phyloP scores from a whole-genome alignment of 768 basidiomycete genomes.

The Termitomyces sp. region DNA sequence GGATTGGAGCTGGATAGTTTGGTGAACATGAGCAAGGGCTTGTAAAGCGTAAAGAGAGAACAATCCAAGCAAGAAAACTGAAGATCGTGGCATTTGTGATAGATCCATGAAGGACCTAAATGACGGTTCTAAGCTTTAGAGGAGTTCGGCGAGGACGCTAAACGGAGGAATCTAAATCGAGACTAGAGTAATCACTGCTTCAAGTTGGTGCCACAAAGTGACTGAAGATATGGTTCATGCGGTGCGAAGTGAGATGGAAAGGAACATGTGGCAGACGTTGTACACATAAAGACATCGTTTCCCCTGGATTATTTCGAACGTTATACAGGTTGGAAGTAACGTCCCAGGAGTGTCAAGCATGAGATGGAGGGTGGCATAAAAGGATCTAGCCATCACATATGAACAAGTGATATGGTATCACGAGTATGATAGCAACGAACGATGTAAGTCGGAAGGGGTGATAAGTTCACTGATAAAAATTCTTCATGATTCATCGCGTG shows the following conservation, averaged over 20 bases:
- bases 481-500: neutral
- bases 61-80: neutral
- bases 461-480: neutral
- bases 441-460: neutral
- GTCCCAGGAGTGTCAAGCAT: neutral
- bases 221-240: neutral
- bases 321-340: neutral
- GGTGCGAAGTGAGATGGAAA: neutral
- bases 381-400: neutral
- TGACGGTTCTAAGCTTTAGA: neutral
- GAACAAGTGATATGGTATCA: neutral
- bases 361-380: neutral
- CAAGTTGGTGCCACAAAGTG: neutral
- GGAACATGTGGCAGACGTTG: neutral
- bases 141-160: neutral
- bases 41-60: conserved; percentile 1
- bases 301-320: no score
- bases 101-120: neutral
- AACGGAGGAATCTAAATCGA: neutral
- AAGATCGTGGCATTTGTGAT: neutral
- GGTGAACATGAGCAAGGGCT: conserved; percentile 6
- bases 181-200: neutral
- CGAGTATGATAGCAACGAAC: neutral
- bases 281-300: neutral
- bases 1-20: conserved; percentile 23